A percentile compares a stretch with the other conserved stretches of the same genome.
Conservation (phyloP, 2,329 filamentous ascomycete species). For the Aspergillus nomiae region DNA sequence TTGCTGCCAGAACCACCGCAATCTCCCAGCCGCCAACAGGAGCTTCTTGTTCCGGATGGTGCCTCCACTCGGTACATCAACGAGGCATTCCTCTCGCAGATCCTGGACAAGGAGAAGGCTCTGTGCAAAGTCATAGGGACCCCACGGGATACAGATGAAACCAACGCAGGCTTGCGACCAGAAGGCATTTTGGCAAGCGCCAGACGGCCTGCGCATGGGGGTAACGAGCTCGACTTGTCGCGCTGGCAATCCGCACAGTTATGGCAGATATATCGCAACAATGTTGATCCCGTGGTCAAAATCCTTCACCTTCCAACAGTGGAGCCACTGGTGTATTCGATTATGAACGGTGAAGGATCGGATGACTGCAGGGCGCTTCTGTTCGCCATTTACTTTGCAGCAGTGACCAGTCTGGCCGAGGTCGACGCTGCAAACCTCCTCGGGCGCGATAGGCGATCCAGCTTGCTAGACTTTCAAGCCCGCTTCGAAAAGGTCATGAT, state of each 20-base stretch:
- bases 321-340: conserved; percentile 21
- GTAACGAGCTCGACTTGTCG: conserved; percentile 3
- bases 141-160: background rate
- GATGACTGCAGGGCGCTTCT: conserved; percentile 14
- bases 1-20: conserved; percentile 2
- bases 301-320: conserved; percentile 25
- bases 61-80: conserved; percentile 19
- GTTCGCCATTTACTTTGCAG: conserved; percentile 22
- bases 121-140: conserved; percentile 9
- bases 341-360: conserved; percentile 14
- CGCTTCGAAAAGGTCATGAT: conserved; percentile 38
- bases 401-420: conserved; percentile 14
- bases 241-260: conserved; percentile 16
- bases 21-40: background rate
- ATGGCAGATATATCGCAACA: conserved; percentile 24
- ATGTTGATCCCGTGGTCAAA: conserved; percentile 23
- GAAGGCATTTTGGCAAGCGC: background rate
- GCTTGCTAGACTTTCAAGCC: conserved; percentile 11
- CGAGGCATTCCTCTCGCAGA: conserved; percentile 15
- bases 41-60: conserved; percentile 14
- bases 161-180: background rate
- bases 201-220: background rate
- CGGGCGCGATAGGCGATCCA: conserved; percentile 10
- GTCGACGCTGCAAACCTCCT: conserved; percentile 15
- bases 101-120: conserved; percentile 16